Evolutionary conservation across 495 filamentous ascomycete species (phyloP), one percentile per base, ranked within the genome.

Genomic region (Lindgomyces ingoldianus): DNA sequence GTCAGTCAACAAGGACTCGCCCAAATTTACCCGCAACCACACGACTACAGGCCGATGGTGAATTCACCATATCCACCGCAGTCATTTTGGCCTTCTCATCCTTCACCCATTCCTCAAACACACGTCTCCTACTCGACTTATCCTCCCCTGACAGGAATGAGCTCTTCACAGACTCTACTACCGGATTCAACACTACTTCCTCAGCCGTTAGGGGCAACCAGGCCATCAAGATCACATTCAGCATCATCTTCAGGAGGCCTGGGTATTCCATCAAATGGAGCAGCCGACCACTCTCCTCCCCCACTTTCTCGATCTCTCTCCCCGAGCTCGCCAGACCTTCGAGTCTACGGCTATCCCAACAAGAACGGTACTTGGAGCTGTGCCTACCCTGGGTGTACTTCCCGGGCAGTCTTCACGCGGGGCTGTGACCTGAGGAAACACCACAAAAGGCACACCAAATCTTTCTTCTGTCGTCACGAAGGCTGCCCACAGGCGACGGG

Each of bases 381-480:
- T 69, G 80, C 79, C 8, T 81, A 84, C 68, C 83, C 80, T 0
- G 78, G 79, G 16, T 88, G 85, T 68, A 76, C 81, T 14, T 86
- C 83, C 1, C 77, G 79, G 51, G 77, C 83, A 2, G 50, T 75
- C 0, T 88, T 88, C 67, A 81, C 80, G 6, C 78, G 85, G 25
- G 83, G 82, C 57, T 88, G 85, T 69, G 85, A 88, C 67, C 76
- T 88, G 36, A 79, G 85, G 25, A 88, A 88, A 67, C 85, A 88
- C 67, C 85, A 79, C 73, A 85, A 85, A 69, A 76, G 85, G 0
- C 85, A 88, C 70, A 81, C 78, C 9, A 87, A 87, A 61, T 77
- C 82, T 21, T 79, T 86, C 25, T 86, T 87, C 72, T 88, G 85
- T 72, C 84, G 83, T 1, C 77, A 84, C 59, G 78, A 82, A 61